Evolutionary conservation across 805 yeast species (phyloP), one percentile per base, ranked within the genome.

Genomic region (Pichia cephalocereana): DNA sequence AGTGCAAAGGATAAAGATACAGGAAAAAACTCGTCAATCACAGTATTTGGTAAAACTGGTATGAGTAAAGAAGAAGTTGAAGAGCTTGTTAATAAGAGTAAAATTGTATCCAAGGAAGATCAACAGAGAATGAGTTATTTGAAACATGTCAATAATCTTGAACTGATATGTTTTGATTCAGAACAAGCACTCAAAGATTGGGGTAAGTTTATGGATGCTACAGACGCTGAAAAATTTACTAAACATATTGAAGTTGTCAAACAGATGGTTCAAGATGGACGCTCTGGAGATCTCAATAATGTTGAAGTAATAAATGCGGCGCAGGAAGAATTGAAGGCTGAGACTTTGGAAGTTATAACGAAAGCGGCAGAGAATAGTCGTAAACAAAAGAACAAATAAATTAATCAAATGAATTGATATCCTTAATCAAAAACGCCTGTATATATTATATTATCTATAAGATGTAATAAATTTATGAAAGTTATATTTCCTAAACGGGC

Each of bases 21-120:
- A 56, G 86, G 84, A 75, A 89, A 89, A 79, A 90, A 86, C 59
- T 89, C 96, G 49, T 86, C 96, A 52, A 90, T 89, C 71, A 89
- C 96, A 45, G 96, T 89, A 56, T 96, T 96, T 57, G 97, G 96
- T 58, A 86, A 96, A 49, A 86, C 96, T 43, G 97, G 96, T 70
- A 75, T 89, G 67, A 82, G 90, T 57, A 93, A 88, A 63, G 66
- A 84, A 51, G 96, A 89, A 75, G 85, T 89, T 65, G 96, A 88
- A 70, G 79, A 83, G 69, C 82, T 90, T 87, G 91, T 89, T 52
- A 80, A 76, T 4, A 95, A 86, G 60, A 95, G 96, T 61, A 95
- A 87, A 74, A 83, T 83, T 70, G 83, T 74, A 73, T 86, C 88
- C 61, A 89, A 86, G 67, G 79, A 86, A 60, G 97, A 89, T 75